A percentile compares a stretch with the other conserved stretches of the same genome.
phyloP scores from a whole-genome alignment of 2,329 filamentous ascomycete genomes.

The Sporothrix curviconia region DNA sequence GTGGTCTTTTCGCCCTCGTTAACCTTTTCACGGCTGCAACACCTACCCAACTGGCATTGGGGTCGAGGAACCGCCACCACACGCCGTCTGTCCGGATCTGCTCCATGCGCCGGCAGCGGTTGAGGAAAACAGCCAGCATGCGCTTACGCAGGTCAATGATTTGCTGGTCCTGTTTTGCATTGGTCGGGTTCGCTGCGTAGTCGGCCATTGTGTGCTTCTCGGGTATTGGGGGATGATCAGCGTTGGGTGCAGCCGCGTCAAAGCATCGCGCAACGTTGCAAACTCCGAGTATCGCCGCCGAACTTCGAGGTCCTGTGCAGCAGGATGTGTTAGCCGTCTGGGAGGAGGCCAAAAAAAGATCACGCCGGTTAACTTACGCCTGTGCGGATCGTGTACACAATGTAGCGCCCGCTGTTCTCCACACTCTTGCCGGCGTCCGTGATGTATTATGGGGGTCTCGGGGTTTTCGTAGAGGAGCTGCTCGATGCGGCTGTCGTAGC shows the following conservation, averaged over 20 bases:
- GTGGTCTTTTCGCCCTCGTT: too few relatives aligned
- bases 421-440: constrained; percentile 92
- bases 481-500: constrained; percentile 92
- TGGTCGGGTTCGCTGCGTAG: constrained; percentile 95
- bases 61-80: constrained; percentile 96
- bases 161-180: constrained; percentile 92
- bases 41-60: constrained; percentile 93
- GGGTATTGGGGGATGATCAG: constrained; percentile 94
- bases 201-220: constrained; percentile 99
- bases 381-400: constrained; percentile 94
- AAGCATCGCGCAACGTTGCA: constrained; percentile 77
- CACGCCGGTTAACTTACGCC: constrained; percentile 51
- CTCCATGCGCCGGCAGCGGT: constrained; percentile 88
- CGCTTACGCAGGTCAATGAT: constrained; percentile 96
- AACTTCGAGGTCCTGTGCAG: constrained; percentile 78
- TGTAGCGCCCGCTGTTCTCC: constrained; percentile 86
- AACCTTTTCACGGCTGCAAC: too few relatives aligned
- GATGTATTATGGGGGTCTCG: constrained; percentile 80
- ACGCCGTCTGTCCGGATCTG: constrained; percentile 87
- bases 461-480: constrained; percentile 96
- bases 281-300: constrained; percentile 95
- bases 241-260: constrained; percentile 88
- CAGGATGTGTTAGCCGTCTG: background rate
- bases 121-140: constrained; percentile 93
- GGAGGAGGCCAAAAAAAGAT: background rate